Percentiles rank a stretch among this genome's conserved stretches.
These are phyloP conservation scores for Fusarium poae DNA, from an alignment of 2,329 filamentous ascomycete species.

Conservation along the genomic window DNA sequence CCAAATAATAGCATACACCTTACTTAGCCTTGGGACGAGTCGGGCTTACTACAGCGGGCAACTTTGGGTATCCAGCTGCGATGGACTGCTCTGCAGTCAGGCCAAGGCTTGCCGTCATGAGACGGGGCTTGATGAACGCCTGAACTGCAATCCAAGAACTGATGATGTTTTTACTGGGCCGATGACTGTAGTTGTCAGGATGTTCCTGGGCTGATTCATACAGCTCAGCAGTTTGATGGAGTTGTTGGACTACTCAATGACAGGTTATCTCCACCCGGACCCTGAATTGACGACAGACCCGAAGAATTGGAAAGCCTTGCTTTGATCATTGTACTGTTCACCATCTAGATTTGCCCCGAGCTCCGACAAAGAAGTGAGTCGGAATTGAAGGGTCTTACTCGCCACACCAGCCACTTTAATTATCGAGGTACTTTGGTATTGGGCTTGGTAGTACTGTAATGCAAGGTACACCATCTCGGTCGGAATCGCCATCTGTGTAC, in stretches of 20 bases:
- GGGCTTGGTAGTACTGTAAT: neutral
- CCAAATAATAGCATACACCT: neutral
- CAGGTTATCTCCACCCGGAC: conserved; percentile 31
- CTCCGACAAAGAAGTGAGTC: conserved; percentile 10
- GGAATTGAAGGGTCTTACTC: conserved; percentile 39
- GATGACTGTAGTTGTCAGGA: conserved; percentile 26
- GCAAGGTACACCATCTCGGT: conserved; percentile 28
- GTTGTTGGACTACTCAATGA: conserved; percentile 19
- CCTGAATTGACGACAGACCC: conserved; percentile 30
- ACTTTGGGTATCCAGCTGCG: conserved; percentile 8
- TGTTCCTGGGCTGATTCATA: conserved; percentile 34
- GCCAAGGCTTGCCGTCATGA: conserved; percentile 20
- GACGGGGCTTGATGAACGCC: conserved; percentile 30
- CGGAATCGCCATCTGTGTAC: conserved; percentile 36
- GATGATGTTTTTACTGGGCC: conserved; percentile 27
- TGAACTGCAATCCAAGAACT: conserved; percentile 26
- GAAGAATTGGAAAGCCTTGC: conserved; percentile 24
- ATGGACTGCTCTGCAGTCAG: conserved; percentile 17
- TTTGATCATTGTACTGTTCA: conserved; percentile 19
- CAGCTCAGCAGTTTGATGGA: conserved; percentile 10
- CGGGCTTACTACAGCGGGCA: conserved; percentile 28
- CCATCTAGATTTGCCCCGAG: conserved; percentile 23
- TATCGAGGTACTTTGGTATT: conserved; percentile 26
- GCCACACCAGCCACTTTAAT: conserved; percentile 47
- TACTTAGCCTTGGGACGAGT: conserved; percentile 4